Base-by-base conservation (phyloP, 352 stramenopile genomes). In the Phytophthora citrophthora region DNA sequence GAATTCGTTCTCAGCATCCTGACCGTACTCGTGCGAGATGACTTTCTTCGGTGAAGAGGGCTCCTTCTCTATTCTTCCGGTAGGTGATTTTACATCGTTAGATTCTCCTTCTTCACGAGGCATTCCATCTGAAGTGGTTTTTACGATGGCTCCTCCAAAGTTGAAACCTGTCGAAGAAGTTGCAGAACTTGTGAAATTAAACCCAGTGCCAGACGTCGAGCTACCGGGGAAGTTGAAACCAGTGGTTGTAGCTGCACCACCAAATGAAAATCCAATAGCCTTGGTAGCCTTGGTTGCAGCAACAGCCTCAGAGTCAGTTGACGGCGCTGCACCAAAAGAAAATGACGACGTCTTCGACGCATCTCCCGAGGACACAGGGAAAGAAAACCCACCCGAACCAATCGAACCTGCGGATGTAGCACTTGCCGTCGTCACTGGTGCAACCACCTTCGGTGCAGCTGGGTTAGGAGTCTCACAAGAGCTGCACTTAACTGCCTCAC, bases 1-100 rank as follows among this genome's bases (percentile, higher is more conserved):
- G 26, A 92, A 90, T 38, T 74, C 67, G 51, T 92, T 92, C 13
- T 88, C 69, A 31, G 83, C 80, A 40, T 86, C 86, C 44, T 89
- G 76, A 9, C 82, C 82, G 54, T 91, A 91, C 13, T 65, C 77
- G 23, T 79, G 56, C 7, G 40, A 58, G 2, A 59, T 49, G 5
- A 11, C 11, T 0, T 63, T 43, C 24, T 58, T 58, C 26, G 26
- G 4, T 7, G 26, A 29, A 4, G 6, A 32, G 8, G 29, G 2
- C 8, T 32, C 29, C 8, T 32, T 32, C 29, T 32, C 29, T 32
- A 11, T 3, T 11, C 7, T 32, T 32, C 29, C 29, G 29, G 6
- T 12, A 29, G 26, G 26, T 9, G 26, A 29, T 9, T 8, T 29
- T 29, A 1, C 26, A 29, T 7, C 26, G 7, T 5, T 29, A 29